Base-by-base conservation (phyloP, 2,329 filamentous ascomycete genomes). In the Diaporthe helianthi region DNA sequence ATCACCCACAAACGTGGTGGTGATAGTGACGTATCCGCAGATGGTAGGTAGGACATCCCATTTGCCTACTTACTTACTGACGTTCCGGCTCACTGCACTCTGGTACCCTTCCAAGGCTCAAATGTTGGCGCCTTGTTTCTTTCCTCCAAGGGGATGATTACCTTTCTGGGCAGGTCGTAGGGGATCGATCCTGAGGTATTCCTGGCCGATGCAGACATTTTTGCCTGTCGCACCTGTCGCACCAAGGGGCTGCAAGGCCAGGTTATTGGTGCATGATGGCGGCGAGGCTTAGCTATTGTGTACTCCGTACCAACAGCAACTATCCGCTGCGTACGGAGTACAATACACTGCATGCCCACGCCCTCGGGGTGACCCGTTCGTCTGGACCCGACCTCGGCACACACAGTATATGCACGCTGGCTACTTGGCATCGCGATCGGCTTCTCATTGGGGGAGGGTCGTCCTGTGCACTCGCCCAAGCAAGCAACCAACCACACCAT, bases 351-450 rank as follows among this genome's bases (percentile, higher is more conserved):
- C 58, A 26, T 15, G 44, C 29, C 44, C 36, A 49, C 15, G 38
- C 44, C n/a, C 58, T 63, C 58, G 58, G 58, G 58, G 58, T 63
- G 58, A 63, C 58, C 58, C 58, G 58, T 63, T 63, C 58, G 44
- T 63, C 58, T 63, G 58, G 58, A 63, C 58, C 58, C 58, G 44
- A 63, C 58, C 58, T 49, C 41, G 58, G 58, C 58, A 63, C n/a
- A n/a, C n/a, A n/a, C n/a, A n/a, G n/a, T n/a, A n/a, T 36, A 63
- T 63, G 58, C 58, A 36, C 29, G 44, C 15, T 26, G 41, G 29
- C 58, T 49, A 44, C 58, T 63, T 63, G 58, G 58, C 58, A 63
- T 63, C 58, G 58, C 58, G 58, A 63, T 63, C 58, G 41, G 12
- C 13, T 63, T 49, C 44, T 49, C 58, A 49, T 49, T 63, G 58